Evolutionary conservation across 768 basidiomycete genomes (phyloP).

Genomic region (Lentinus brumalis): DNA sequence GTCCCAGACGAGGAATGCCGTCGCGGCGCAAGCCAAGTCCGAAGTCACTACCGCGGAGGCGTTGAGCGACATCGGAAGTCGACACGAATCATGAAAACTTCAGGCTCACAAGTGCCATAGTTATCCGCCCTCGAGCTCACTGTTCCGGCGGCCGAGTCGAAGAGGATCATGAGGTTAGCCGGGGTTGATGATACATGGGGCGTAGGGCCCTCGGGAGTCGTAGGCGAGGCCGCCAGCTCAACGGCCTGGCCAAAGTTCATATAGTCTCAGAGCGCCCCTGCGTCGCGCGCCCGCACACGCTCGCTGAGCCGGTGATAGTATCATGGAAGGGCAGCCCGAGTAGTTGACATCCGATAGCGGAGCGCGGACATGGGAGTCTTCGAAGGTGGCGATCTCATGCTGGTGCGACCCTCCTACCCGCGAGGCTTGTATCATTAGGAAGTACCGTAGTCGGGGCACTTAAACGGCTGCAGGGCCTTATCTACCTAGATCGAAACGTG

Average conservation of each 20-base stretch:
- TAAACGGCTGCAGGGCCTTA: too few species aligned
- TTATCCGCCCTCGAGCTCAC: background rate
- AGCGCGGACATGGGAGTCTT: too few species aligned
- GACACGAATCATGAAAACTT: background rate
- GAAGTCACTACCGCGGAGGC: conserved; percentile 4
- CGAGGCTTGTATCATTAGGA: too few species aligned
- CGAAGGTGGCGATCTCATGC: too few species aligned
- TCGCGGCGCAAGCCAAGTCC: conserved; percentile 6
- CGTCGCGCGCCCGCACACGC: too few species aligned
- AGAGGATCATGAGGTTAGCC: background rate
- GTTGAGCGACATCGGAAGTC: background rate
- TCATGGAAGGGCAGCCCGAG: background rate
- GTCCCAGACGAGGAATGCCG: conserved; percentile 18
- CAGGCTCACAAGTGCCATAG: background rate
- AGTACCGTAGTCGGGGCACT: too few species aligned
- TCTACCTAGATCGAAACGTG: too few species aligned
- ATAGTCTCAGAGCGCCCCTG: background rate
- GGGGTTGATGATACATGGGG: too few species aligned
- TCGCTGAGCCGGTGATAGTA: background rate
- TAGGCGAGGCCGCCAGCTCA: too few species aligned
- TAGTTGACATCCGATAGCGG: background rate
- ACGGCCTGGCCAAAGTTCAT: background rate
- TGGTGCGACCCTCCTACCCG: too few species aligned
- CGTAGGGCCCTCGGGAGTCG: too few species aligned
- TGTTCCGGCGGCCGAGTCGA: background rate